Percentiles rank a stretch among this genome's conserved stretches.
Evolutionary conservation across 2,329 filamentous ascomycete genomes (phyloP).

Genomic region (Pseudogymnoascus sp.): DNA sequence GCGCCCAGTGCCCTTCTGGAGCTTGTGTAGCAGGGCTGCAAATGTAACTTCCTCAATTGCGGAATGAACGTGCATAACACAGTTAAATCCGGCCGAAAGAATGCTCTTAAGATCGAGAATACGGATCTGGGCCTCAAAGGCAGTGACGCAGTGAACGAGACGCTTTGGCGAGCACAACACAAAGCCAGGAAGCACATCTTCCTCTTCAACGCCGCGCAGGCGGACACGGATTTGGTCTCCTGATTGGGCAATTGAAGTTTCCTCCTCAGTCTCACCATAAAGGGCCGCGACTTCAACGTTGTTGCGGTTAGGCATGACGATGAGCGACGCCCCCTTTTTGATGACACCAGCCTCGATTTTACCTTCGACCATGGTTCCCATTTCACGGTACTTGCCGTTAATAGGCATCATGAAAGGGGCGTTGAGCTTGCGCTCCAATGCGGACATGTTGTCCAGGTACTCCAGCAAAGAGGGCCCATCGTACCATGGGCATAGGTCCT

Average conservation of each 20-base stretch:
- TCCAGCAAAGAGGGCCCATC: constrained; percentile 85
- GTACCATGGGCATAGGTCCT: constrained; percentile 73
- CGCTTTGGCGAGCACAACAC: constrained; percentile 93
- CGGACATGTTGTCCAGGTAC: constrained; percentile 88
- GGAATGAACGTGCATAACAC: constrained; percentile 92
- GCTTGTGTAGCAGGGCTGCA: constrained; percentile 75
- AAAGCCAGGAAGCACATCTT: constrained; percentile 91
- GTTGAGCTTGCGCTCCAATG: constrained; percentile 90
- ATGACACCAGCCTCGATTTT: constrained; percentile 93
- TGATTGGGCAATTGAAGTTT: constrained; percentile 71
- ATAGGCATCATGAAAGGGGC: constrained; percentile 99
- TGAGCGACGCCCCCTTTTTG: constrained; percentile 76
- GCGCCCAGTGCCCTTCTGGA: constrained; percentile 87
- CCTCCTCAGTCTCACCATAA: constrained; percentile 94
- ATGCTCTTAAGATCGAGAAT: constrained; percentile 94
- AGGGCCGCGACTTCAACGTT: constrained; percentile 73
- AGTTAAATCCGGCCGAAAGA: constrained; percentile 91
- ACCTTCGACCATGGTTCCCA: constrained; percentile 96
- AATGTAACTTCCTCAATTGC: constrained; percentile 98
- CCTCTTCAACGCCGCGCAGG: constrained; percentile 91
- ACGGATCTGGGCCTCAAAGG: constrained; percentile 94
- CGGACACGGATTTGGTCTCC: constrained; percentile 93
- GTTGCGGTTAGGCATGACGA: constrained; percentile 95
- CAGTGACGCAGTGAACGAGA: constrained; percentile 78
- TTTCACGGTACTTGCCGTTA: constrained; percentile 90